Evolutionary conservation across 2,329 filamentous ascomycete species (phyloP).

Genomic region (Cercospora berteroae): DNA sequence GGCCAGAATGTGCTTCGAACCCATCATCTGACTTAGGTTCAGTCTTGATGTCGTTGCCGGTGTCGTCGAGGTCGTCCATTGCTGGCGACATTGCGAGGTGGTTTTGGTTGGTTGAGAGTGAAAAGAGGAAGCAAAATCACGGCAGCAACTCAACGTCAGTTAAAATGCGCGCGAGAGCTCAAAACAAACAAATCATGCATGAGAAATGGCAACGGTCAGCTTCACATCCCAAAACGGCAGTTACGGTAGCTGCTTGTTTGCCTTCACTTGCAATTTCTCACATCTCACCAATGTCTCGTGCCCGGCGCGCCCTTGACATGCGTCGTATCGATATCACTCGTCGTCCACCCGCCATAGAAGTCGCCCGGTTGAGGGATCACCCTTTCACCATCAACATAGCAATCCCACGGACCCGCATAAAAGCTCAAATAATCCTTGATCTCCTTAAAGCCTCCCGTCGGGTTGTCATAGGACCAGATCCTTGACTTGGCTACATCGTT

Average conservation of each 20-base stretch:
- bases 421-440: conserved; percentile 59
- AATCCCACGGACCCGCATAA: conserved; percentile 62
- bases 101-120: not conserved
- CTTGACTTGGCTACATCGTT: conserved; percentile 49
- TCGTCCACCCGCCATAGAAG: conserved; percentile 65
- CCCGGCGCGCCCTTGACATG: conserved; percentile 49
- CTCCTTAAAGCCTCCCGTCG: conserved; percentile 52
- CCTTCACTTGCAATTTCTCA: not conserved
- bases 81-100: not conserved
- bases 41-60: not conserved
- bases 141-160: not conserved
- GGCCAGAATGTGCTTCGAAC: too few species aligned
- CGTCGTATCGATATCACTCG: conserved; percentile 56
- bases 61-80: not conserved
- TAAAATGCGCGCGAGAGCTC: not conserved
- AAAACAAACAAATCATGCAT: not conserved
- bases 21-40: too few species aligned
- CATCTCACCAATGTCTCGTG: conserved; percentile 30
- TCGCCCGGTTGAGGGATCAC: conserved; percentile 60
- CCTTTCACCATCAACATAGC: conserved; percentile 60
- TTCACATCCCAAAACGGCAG: not conserved
- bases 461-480: conserved; percentile 60
- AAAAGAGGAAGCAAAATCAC: not conserved
- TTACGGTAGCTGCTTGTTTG: not conserved
- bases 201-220: not conserved